These are phyloP conservation scores for Lipomyces kockii DNA, from an alignment of 805 yeast genomes.

Conservation along the genomic window DNA sequence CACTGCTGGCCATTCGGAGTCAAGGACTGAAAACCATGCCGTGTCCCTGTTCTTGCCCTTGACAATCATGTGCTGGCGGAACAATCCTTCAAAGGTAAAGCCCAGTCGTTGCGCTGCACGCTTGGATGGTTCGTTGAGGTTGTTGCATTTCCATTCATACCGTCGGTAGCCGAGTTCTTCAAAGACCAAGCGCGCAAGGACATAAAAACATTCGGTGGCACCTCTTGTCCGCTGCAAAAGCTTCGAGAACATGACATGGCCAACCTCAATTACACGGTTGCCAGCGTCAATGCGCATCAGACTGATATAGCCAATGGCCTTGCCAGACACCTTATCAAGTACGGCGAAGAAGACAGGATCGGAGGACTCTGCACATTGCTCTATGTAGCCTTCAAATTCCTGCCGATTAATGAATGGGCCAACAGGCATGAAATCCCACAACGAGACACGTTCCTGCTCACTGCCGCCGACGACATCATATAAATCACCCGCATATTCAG, in stretches of 20 bases:
- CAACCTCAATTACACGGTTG: not conserved
- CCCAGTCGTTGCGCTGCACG: not conserved
- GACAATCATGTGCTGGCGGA: not conserved
- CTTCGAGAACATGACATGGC: not conserved
- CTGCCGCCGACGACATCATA: not conserved
- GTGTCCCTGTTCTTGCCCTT: not conserved
- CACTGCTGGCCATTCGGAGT: not conserved
- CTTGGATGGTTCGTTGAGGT: conserved; percentile 1
- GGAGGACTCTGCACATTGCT: not conserved
- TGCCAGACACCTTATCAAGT: not conserved
- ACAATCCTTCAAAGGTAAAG: not conserved
- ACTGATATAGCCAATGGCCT: not conserved
- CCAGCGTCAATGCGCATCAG: not conserved
- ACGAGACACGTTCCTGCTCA: not conserved
- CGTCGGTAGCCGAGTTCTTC: not conserved
- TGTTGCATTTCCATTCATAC: not conserved
- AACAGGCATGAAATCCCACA: not conserved
- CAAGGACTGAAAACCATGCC: not conserved
- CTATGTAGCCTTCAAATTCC: not conserved
- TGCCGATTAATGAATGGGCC: not conserved
- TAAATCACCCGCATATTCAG: not conserved
- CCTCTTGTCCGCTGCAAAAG: not conserved
- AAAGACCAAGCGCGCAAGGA: not conserved
- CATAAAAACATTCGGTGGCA: not conserved
- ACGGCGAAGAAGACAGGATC: not conserved